Evolutionary conservation across 2,329 filamentous ascomycete genomes (phyloP).

Genomic region (Stagonosporopsis chrysanthemi): DNA sequence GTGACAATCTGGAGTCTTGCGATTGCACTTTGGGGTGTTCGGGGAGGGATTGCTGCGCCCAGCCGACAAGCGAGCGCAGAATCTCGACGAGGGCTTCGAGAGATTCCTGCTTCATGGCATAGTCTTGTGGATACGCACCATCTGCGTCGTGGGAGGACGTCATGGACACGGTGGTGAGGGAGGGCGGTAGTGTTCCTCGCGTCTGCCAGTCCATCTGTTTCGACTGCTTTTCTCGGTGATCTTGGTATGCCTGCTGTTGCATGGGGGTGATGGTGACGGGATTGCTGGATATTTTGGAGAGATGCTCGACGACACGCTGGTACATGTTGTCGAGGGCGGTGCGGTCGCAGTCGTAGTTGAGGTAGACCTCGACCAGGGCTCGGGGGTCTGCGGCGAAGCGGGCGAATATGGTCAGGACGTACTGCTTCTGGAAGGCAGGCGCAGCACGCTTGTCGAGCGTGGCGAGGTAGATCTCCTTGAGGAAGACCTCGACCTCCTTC

Average conservation of each 20-base stretch:
- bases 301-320: slow-evolving; percentile 89
- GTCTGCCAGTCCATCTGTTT: slow-evolving; percentile 82
- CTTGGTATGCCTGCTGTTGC: slow-evolving; percentile 88
- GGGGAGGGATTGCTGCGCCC: slow-evolving; percentile 76
- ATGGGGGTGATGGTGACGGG: slow-evolving; percentile 76
- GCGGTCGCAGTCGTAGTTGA: slow-evolving; percentile 98
- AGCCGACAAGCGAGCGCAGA: slow-evolving; percentile 87
- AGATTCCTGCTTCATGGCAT: slow-evolving; percentile 87
- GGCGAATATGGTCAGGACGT: slow-evolving; percentile 86
- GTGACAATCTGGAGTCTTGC: slow-evolving; percentile 58
- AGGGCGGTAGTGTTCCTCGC: slow-evolving; percentile 83
- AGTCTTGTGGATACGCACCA: slow-evolving; percentile 82
- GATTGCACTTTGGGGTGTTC: slow-evolving; percentile 56
- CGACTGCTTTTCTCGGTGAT: slow-evolving; percentile 70
- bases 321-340: slow-evolving; percentile 95
- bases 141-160: slow-evolving; percentile 64
- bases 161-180: slow-evolving; percentile 82
- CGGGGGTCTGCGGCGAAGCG: slow-evolving; percentile 85
- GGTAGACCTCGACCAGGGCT: slow-evolving; percentile 90
- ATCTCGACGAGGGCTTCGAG: slow-evolving; percentile 89
- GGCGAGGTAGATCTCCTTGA: slow-evolving; percentile 96
- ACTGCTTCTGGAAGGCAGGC: slow-evolving; percentile 88
- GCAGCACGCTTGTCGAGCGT: slow-evolving; percentile 88
- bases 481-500: slow-evolving; percentile 97
- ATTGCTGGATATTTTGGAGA: slow-evolving; percentile 84